Evolutionary conservation across 2,329 filamentous ascomycete species (phyloP).

Genomic region (Cercospora brassicicola): DNA sequence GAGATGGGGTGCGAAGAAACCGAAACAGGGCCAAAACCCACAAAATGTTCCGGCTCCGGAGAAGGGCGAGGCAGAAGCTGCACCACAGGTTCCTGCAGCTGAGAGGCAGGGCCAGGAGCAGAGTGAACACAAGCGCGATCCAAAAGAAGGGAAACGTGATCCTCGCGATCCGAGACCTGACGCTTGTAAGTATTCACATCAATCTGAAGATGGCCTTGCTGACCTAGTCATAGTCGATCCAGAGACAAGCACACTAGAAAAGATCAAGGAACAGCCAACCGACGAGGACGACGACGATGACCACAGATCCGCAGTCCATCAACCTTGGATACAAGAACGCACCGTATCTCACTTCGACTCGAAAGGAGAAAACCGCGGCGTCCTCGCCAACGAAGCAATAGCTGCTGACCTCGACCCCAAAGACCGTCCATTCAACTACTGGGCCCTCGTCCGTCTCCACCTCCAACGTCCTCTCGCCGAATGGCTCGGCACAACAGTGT

Average conservation of each 20-base stretch:
- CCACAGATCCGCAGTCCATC: neutral
- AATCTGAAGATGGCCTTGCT: neutral
- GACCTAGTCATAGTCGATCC: constrained; percentile 11
- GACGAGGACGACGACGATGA: neutral
- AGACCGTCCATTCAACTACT: constrained; percentile 42
- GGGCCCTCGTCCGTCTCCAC: constrained; percentile 55
- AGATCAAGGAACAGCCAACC: constrained; percentile 7
- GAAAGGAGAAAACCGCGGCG: constrained; percentile 12
- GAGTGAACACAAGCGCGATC: neutral
- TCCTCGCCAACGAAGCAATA: constrained; percentile 16
- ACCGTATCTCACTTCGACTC: constrained; percentile 11
- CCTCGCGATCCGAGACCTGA: constrained; percentile 10
- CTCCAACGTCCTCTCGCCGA: constrained; percentile 64
- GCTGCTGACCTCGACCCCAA: constrained; percentile 12
- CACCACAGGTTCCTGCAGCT: constrained; percentile 27
- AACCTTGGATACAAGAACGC: constrained; percentile 10
- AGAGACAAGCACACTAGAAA: constrained; percentile 2
- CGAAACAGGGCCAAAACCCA: constrained; percentile 16
- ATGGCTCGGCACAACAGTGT: constrained; percentile 51
- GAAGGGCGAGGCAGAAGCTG: constrained; percentile 30
- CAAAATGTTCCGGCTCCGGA: constrained; percentile 14
- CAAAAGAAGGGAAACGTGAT: constrained; percentile 9
- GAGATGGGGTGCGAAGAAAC: constrained; percentile 23
- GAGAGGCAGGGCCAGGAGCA: constrained; percentile 9
- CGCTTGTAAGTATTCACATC: neutral